Evolutionary conservation across 148 eudicot genomes (phyloP).

Genomic region (Heliamphora exappendiculata): DNA sequence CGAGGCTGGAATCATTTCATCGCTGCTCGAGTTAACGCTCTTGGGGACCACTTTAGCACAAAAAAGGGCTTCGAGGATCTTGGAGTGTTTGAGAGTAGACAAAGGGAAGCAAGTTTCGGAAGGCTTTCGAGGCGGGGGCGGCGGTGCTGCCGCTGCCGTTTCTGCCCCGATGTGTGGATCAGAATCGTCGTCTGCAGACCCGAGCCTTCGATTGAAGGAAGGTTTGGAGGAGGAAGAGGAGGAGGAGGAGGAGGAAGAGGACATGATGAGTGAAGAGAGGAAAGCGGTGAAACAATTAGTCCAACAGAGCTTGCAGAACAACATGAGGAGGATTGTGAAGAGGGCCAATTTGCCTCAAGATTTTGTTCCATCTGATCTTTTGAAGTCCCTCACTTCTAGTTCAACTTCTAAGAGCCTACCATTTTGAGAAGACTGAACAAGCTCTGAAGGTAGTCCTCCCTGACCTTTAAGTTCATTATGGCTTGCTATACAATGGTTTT

Average conservation of each 20-base stretch:
- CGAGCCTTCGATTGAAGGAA: constrained; percentile 17
- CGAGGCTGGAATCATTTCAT: constrained; percentile 60
- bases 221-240: constrained; percentile 32
- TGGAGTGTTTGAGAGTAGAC: constrained; percentile 59
- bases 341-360: constrained; percentile 85
- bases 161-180: constrained; percentile 67
- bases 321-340: constrained; percentile 72
- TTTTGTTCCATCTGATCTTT: constrained; percentile 67
- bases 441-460: constrained; percentile 15
- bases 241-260: constrained; percentile 35
- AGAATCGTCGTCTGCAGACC: constrained; percentile 20
- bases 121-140: constrained; percentile 27
- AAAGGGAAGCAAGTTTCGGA: constrained; percentile 68
- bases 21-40: constrained; percentile 75
- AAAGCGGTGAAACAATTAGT: constrained; percentile 79
- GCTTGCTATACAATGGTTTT: neutral
- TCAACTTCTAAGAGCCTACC: constrained; percentile 90
- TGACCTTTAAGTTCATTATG: neutral
- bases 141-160: constrained; percentile 26
- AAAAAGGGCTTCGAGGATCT: constrained; percentile 74
- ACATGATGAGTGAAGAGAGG: constrained; percentile 71
- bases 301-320: constrained; percentile 79
- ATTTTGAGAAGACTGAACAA: constrained; percentile 35
- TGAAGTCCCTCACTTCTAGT: constrained; percentile 51
- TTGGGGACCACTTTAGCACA: constrained; percentile 77